Percentiles rank a stretch among this genome's conserved stretches.
Evolutionary conservation across 2,329 filamentous ascomycete species (phyloP).

Genomic region (Diaporthe sp.): DNA sequence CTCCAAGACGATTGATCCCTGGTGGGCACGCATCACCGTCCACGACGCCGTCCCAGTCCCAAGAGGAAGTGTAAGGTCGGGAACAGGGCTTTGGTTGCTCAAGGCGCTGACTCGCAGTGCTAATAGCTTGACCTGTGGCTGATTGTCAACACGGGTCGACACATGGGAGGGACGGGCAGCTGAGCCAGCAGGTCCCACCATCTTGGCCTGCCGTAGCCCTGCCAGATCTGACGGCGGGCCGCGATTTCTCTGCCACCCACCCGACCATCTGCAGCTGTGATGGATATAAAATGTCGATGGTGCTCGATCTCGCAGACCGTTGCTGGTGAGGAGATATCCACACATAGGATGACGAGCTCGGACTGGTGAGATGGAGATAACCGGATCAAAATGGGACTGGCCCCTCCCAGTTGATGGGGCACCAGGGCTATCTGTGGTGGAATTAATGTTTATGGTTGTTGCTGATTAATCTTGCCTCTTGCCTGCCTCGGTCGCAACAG

Average conservation of each 20-base stretch:
- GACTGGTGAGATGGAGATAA: neutral
- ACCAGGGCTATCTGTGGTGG: neutral
- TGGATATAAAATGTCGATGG: neutral
- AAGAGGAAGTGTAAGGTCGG: neutral
- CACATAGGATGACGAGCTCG: neutral
- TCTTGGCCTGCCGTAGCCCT: slow-evolving; percentile 8
- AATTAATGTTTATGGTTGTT: neutral
- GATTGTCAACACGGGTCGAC: neutral
- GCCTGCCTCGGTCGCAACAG: no score
- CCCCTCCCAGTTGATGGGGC: no score
- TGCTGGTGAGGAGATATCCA: neutral
- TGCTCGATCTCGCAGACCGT: neutral
- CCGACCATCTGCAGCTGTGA: neutral
- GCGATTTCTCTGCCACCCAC: neutral
- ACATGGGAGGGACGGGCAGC: neutral
- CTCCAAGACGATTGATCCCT: neutral
- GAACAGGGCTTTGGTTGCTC: neutral
- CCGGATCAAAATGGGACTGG: neutral
- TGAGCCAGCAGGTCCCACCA: neutral
- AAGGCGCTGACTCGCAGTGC: slow-evolving; percentile 8
- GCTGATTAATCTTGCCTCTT: neutral
- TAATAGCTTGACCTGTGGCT: slow-evolving; percentile 19
- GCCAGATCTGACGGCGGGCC: slow-evolving; percentile 22
- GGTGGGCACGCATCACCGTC: neutral
- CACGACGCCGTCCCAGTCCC: neutral